phyloP scores from a whole-genome alignment of 2,329 filamentous ascomycete genomes.

The Fusarium hostae region DNA sequence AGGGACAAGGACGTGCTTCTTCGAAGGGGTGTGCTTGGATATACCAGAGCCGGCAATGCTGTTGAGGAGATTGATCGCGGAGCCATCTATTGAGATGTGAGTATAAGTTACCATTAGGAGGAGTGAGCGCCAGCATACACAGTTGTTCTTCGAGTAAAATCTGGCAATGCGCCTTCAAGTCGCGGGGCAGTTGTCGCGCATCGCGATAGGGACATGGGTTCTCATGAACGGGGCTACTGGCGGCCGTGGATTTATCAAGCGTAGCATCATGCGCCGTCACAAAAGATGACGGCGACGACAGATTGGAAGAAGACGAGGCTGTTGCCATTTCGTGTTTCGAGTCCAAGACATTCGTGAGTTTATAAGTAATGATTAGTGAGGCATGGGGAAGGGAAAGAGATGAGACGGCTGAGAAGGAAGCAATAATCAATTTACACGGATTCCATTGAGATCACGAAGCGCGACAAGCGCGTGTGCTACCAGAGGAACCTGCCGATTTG shows the following conservation, averaged over 20 bases:
- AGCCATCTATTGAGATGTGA: constrained; percentile 41
- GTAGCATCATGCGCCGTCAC: constrained; percentile 49
- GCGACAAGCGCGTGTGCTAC: constrained; percentile 29
- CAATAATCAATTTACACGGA: constrained; percentile 35
- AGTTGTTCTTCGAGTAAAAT: constrained; percentile 82
- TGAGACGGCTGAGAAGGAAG: background rate
- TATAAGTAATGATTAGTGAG: background rate
- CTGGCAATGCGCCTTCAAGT: constrained; percentile 73
- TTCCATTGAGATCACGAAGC: constrained; percentile 25
- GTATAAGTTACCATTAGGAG: background rate
- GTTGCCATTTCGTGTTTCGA: constrained; percentile 37
- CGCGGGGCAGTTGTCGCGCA: constrained; percentile 67
- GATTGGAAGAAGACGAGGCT: constrained; percentile 34
- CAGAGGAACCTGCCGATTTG: constrained; percentile 2
- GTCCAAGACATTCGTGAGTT: constrained; percentile 24
- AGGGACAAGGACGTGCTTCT: constrained; percentile 69
- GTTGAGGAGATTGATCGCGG: constrained; percentile 71
- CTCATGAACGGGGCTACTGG: constrained; percentile 50
- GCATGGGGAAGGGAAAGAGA: background rate
- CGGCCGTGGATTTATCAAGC: constrained; percentile 48
- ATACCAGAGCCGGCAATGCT: constrained; percentile 68
- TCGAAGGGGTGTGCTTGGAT: constrained; percentile 43
- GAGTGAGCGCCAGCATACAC: constrained; percentile 57
- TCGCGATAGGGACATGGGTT: constrained; percentile 59
- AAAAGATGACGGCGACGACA: constrained; percentile 51